These are phyloP conservation scores for Mucor ambiguus DNA, from an alignment of 371 early-diverging fungal species.

Conservation along the genomic window DNA sequence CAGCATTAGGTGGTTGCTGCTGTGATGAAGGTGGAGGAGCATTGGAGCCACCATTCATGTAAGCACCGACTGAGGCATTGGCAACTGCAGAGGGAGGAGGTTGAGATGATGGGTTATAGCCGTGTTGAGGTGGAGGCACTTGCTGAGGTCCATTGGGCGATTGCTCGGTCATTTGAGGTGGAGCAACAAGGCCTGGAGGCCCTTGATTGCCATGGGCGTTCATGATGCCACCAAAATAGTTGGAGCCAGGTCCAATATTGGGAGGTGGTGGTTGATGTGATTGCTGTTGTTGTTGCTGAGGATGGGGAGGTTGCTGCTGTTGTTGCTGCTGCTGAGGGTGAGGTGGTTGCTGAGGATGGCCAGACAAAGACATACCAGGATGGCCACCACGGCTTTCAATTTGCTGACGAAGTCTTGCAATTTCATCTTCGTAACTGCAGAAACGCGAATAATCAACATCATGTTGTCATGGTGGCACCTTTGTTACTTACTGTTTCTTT, in stretches of 20 bases:
- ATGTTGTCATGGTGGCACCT: background rate
- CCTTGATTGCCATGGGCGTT: slow-evolving; percentile 44
- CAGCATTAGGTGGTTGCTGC: slow-evolving; percentile 11
- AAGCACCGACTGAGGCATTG: slow-evolving; percentile 2
- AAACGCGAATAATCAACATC: background rate
- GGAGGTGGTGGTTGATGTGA: slow-evolving; percentile 34
- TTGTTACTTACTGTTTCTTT: slow-evolving; percentile 64
- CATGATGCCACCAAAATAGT: slow-evolving; percentile 54
- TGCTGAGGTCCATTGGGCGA: slow-evolving; percentile 23
- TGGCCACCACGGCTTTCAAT: slow-evolving; percentile 43
- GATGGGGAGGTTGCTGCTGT: slow-evolving; percentile 14
- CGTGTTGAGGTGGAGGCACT: slow-evolving; percentile 18
- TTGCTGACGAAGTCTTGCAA: slow-evolving; percentile 49
- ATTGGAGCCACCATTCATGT: slow-evolving; percentile 11
- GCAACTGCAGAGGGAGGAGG: slow-evolving; percentile 12
- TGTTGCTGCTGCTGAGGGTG: slow-evolving; percentile 29
- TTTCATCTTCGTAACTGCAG: slow-evolving; percentile 52
- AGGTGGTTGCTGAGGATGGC: slow-evolving; percentile 21
- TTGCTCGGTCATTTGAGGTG: slow-evolving; percentile 43
- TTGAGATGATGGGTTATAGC: slow-evolving; percentile 10
- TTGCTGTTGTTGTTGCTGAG: slow-evolving; percentile 16
- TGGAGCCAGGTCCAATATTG: slow-evolving; percentile 54
- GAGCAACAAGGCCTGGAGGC: slow-evolving; percentile 42
- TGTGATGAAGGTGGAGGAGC: slow-evolving; percentile 15
- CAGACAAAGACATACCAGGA: slow-evolving; percentile 19